Evolutionary conservation across 2,329 filamentous ascomycete species (phyloP).

Genomic region (Metarhizium rileyi): DNA sequence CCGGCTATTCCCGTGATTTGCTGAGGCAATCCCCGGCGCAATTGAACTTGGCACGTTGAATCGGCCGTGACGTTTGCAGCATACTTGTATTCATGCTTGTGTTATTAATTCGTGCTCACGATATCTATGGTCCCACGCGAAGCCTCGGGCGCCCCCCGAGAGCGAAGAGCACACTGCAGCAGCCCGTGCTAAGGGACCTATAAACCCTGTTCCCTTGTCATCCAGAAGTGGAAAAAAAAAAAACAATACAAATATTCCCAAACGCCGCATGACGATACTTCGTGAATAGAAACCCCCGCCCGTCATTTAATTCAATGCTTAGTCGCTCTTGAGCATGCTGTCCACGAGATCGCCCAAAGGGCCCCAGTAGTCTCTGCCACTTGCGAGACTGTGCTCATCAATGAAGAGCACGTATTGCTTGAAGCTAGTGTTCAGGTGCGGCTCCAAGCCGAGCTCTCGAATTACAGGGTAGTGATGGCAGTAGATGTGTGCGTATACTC

Average conservation of each 20-base stretch:
- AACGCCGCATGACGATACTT: conserved; percentile 14
- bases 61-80: background rate
- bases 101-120: background rate
- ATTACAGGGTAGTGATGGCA: conserved; percentile 99
- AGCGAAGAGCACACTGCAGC: background rate
- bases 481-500: conserved; percentile 98
- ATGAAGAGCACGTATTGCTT: conserved; percentile 99
- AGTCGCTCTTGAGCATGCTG: conserved; percentile 94
- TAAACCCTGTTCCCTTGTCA: background rate
- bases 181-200: background rate
- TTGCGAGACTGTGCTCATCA: conserved; percentile 87
- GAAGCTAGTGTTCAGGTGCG: conserved; percentile 97
- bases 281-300: conserved; percentile 1
- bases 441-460: conserved; percentile 87
- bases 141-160: background rate
- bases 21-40: background rate
- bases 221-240: background rate
- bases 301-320: conserved; percentile 13
- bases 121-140: background rate
- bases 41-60: background rate
- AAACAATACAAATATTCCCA: conserved; percentile 6
- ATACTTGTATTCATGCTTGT: background rate
- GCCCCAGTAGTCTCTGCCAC: conserved; percentile 94
- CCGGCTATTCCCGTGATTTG: background rate
- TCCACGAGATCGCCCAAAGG: conserved; percentile 92